phyloP scores from a whole-genome alignment of 176 grass and related monocot species.

The Elaeis guineensis region DNA sequence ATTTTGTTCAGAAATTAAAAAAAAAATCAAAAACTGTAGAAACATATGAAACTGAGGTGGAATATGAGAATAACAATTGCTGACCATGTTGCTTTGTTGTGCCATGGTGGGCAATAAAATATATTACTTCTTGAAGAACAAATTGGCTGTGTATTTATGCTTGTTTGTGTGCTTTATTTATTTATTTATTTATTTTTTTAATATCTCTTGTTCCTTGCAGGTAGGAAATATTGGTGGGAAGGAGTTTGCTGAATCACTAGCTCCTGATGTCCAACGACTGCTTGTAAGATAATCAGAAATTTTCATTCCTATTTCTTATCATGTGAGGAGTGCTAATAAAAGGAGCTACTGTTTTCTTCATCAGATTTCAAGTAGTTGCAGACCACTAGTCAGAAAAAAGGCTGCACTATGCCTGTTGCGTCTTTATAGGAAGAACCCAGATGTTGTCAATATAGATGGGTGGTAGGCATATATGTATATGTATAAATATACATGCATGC shows the following conservation, averaged over 20 bases:
- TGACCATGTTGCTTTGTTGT: too few relatives aligned
- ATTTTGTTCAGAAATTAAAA: too few relatives aligned
- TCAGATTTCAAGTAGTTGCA: conserved; percentile 96
- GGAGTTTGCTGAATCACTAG: conserved; percentile 97
- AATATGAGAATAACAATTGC: too few relatives aligned
- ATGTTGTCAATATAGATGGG: conserved; percentile 96
- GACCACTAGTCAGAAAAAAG: conserved; percentile 97
- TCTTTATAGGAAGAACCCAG: conserved; percentile 98
- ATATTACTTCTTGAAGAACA: too few relatives aligned
- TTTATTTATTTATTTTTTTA: too few relatives aligned
- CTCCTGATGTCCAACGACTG: conserved; percentile 95
- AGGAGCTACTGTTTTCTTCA: conserved; percentile 16
- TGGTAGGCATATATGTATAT: conserved; percentile 45
- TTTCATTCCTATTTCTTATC: conserved; percentile 4
- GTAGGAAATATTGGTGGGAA: conserved; percentile 99
- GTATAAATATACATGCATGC: background rate
- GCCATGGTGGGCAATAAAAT: too few relatives aligned
- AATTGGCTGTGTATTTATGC: too few relatives aligned
- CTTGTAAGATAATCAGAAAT: conserved; percentile 47
- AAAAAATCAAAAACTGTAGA: too few relatives aligned
- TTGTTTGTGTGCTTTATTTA: too few relatives aligned
- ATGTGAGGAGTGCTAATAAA: conserved; percentile 17
- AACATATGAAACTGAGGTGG: too few relatives aligned
- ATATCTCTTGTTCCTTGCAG: conserved; percentile 35
- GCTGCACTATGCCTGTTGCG: conserved; percentile 90